Evolutionary conservation across 2,329 filamentous ascomycete genomes (phyloP).

Genomic region (Fusarium marasasianum): DNA sequence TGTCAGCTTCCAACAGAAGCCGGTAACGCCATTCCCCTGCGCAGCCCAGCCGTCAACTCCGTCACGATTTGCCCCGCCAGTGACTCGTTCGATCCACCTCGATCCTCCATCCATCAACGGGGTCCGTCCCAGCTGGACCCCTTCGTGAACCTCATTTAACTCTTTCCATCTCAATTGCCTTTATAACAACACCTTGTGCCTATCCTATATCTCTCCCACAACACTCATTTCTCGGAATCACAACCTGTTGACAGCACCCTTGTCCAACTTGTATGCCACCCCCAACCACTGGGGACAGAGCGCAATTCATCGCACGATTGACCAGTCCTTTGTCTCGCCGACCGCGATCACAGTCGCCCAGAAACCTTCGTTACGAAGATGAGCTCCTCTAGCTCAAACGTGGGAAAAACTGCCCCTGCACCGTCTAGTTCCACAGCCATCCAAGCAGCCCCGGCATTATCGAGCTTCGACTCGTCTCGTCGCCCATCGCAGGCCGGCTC

Average conservation of each 20-base stretch:
- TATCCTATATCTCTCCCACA: background rate
- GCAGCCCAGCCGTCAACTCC: constrained; percentile 34
- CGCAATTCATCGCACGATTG: constrained; percentile 17
- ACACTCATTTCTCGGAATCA: background rate
- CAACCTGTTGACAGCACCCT: background rate
- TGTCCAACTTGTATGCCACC: background rate
- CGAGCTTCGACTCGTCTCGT: constrained; percentile 61
- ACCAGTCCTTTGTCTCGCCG: constrained; percentile 4
- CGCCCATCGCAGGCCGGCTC: constrained; percentile 54
- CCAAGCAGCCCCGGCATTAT: constrained; percentile 54
- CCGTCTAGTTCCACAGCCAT: constrained; percentile 52
- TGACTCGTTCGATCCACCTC: constrained; percentile 48
- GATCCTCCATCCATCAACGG: constrained; percentile 46
- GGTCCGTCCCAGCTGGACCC: constrained; percentile 50
- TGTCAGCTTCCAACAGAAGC: constrained; percentile 3
- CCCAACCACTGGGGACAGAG: constrained; percentile 1
- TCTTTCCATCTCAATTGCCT: constrained; percentile 17
- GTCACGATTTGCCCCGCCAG: constrained; percentile 51
- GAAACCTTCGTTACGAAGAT: constrained; percentile 39
- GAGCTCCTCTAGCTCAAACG: constrained; percentile 46
- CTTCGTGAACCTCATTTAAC: constrained; percentile 34
- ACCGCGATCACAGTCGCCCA: background rate
- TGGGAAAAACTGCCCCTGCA: constrained; percentile 63
- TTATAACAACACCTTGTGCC: constrained; percentile 4
- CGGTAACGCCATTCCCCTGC: constrained; percentile 28